Base-by-base conservation (phyloP, 2,329 filamentous ascomycete genomes). In the Emergomyces orientalis region DNA sequence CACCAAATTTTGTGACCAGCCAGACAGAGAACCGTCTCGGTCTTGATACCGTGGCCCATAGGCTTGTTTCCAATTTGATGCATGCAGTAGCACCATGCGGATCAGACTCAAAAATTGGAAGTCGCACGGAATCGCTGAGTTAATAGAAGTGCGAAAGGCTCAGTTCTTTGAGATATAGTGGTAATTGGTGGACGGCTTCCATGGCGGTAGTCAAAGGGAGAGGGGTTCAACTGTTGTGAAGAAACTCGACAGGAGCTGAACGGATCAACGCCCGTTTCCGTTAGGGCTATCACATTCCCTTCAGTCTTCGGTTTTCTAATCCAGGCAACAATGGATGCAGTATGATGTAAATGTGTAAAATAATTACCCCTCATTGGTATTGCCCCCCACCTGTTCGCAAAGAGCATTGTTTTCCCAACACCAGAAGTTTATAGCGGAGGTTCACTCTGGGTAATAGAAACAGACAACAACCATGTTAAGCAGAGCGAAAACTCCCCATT, bases 61-160 rank as follows among this genome's bases (percentile, higher is more conserved):
- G 54, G 8, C 34, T n/a, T 7, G 54, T 57, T 57, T 39, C n/a
- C 54, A 57, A 41, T 57, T 41, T n/a, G 19, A 57, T 57, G 34
- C 34, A 41, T 41, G 34, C 14, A 22, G 34, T 25, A 27, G 54
- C 41, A 57, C 54, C 13, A 25, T 41, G 54, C 30, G 34, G 54
- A 57, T 41, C 22, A 57, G 54, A 41, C 54, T 57, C n/a, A 57
- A 57, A 56, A 57, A 17, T 57, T 57, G 54, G n/a, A 57, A 39
- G 54, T 57, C 17, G 34, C 34, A 57, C 54, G n/a, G 7, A 57
- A 1, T 34, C 14, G 3, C 22, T 9, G 13, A 41, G 34, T 22
- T 41, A 22, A 41, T 6, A n/a, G 11, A 9, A 37, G 27, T 55
- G 52, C 7, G 54, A 6, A 11, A 27, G 34, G 22, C 34, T 39